phyloP scores from a whole-genome alignment of 768 basidiomycete genomes.

The Naganishia randhawae region DNA sequence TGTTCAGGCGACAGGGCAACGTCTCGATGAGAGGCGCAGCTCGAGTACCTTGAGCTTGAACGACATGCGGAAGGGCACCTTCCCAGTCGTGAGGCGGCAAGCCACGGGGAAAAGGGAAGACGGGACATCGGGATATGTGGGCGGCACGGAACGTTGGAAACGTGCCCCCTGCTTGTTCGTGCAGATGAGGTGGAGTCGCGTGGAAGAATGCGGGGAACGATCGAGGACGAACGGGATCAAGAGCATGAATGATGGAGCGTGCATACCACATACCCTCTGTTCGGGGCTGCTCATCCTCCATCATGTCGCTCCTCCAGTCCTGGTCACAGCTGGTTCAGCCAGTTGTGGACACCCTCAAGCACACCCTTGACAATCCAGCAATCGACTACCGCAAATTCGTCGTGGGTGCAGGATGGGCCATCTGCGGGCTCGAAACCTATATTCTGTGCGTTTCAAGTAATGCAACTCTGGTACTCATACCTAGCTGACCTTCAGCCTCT shows the following conservation, averaged over 20 bases:
- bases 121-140: background rate
- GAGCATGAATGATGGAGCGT: background rate
- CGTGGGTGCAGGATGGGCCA: slow-evolving; percentile 28
- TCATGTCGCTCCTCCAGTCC: slow-evolving; percentile 16
- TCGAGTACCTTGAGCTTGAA: background rate
- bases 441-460: slow-evolving; percentile 23
- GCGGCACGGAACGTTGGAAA: too few species aligned
- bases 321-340: slow-evolving; percentile 4
- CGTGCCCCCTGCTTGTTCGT: background rate
- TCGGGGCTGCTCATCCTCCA: background rate
- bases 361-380: slow-evolving; percentile 20
- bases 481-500: background rate
- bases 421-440: slow-evolving; percentile 27
- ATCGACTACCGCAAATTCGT: slow-evolving; percentile 32
- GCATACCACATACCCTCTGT: background rate
- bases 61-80: too few species aligned
- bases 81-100: background rate
- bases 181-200: background rate
- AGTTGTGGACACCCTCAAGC: slow-evolving; percentile 9
- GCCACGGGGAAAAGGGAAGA: background rate
- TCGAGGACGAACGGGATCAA: background rate
- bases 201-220: background rate
- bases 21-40: background rate
- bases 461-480: background rate
- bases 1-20: background rate